phyloP scores from a whole-genome alignment of 2,329 filamentous ascomycete genomes.

The Colletotrichum aenigma region DNA sequence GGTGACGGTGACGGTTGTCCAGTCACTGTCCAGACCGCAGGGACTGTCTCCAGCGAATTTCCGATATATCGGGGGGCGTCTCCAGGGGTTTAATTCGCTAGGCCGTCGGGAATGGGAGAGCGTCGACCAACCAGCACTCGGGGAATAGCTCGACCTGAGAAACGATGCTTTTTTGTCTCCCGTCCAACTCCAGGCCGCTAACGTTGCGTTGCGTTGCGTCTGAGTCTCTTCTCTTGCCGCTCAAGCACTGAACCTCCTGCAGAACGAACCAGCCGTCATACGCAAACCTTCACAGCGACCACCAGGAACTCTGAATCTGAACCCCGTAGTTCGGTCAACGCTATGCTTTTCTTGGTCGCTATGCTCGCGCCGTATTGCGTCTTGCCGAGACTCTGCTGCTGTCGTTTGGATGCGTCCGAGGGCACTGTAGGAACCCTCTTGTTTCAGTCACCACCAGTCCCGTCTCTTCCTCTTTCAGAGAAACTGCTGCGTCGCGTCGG shows the following conservation, averaged over 20 bases:
- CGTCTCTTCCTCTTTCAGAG: neutral
- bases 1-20: conserved; percentile 20
- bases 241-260: neutral
- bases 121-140: conserved; percentile 9
- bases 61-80: conserved; percentile 18
- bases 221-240: neutral
- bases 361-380: neutral
- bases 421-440: neutral
- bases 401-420: conserved; percentile 13
- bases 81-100: conserved; percentile 7
- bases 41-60: conserved; percentile 14
- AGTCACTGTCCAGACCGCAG: conserved; percentile 8
- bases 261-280: neutral
- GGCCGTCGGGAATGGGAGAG: neutral
- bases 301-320: neutral
- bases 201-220: neutral
- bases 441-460: conserved; percentile 6
- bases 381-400: conserved; percentile 1
- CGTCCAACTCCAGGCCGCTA: neutral
- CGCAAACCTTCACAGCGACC: neutral
- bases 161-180: conserved; percentile 7
- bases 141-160: neutral
- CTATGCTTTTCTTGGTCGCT: conserved; percentile 1
- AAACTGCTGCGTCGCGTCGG: neutral
- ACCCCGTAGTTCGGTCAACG: conserved; percentile 11